Evolutionary conservation across 2,329 filamentous ascomycete genomes (phyloP), one percentile per base, ranked within the genome.

Genomic region (Aspergillus sp.): DNA sequence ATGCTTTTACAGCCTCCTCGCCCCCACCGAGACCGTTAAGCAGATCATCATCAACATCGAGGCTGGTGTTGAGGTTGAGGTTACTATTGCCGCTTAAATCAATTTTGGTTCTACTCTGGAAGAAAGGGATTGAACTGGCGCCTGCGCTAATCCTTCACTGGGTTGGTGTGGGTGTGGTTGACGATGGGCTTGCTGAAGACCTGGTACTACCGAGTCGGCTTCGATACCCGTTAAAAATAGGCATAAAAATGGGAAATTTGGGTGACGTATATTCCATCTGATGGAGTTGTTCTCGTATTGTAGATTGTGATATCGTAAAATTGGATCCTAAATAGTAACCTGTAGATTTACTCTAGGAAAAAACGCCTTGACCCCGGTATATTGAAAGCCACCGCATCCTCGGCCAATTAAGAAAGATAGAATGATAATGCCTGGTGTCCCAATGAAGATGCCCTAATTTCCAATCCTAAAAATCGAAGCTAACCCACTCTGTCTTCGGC

Each of bases 1-100:
- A 68, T 54, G 5, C 7, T 24, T 26, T 2, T 26, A 18, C 45
- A 90, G 87, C 81, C 85, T 99, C 68, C 93, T 96, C 83, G 95
- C 95, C 72, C 95, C 95, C 64, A 99, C 95, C 74, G 95, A 99
- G 87, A 79, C 77, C 51, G 77, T 81, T 62, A 80, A 81, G 74
- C 76, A 79, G 74, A 80, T 81, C 74, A 80, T 81, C 68, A 79
- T 80, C 69, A 80, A 81, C 72, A 81, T 81, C 66, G 79, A 81
- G 74, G 78, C 78, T 58, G 78, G 78, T 73, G 78, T 81, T 68
- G 78, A 81, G 74, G 78, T 81, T 68, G 78, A 81, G 73, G 78
- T 81, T 64, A 80, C 79, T 64, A 81, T 81, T 72, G 79, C 79
- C 66, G 78, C 78, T 67, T 81, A 80, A 73, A 72, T 64, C 63